These are phyloP conservation scores for Microsporum canis DNA, from an alignment of 2,329 filamentous ascomycete genomes.

Conservation along the genomic window DNA sequence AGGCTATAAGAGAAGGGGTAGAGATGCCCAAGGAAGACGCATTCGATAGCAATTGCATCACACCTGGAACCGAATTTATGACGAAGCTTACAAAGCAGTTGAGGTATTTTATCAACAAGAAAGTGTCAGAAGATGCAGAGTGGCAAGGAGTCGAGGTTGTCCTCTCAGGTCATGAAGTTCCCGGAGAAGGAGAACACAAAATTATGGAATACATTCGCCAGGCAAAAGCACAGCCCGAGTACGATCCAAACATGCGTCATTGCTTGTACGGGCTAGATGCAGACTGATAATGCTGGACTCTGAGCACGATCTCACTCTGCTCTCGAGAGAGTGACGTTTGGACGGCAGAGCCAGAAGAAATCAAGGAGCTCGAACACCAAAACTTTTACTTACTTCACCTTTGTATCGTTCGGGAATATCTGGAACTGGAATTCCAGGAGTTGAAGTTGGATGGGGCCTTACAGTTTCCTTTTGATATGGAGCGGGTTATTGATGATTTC, in stretches of 20 bases:
- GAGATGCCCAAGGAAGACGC: conserved; percentile 91
- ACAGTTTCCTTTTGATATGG: conserved; percentile 77
- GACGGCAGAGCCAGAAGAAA: conserved; percentile 73
- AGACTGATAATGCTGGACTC: conserved; percentile 96
- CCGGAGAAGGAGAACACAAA: conserved; percentile 97
- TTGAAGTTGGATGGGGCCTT: conserved; percentile 62
- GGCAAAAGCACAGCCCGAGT: conserved; percentile 86
- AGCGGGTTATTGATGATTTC: conserved; percentile 96
- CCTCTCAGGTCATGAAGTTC: conserved; percentile 92
- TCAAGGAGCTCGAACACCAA: conserved; percentile 94
- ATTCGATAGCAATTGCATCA: conserved; percentile 99
- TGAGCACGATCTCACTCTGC: conserved; percentile 95
- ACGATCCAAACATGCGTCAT: conserved; percentile 87
- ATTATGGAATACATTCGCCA: conserved; percentile 99
- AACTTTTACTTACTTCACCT: conserved; percentile 97
- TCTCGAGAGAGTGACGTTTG: too few species aligned
- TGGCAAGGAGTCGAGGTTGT: conserved; percentile 97
- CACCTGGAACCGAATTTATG: conserved; percentile 94
- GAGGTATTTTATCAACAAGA: conserved; percentile 98
- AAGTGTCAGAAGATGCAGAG: conserved; percentile 89
- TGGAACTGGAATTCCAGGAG: conserved; percentile 94
- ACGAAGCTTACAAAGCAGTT: conserved; percentile 86
- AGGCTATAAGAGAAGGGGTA: conserved; percentile 76
- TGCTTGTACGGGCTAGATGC: conserved; percentile 96
- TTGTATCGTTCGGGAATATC: conserved; percentile 92